Percentiles rank a stretch among this genome's conserved stretches.
Conservation (phyloP, 805 yeast species). For the Metahyphopichia silvanorum region DNA sequence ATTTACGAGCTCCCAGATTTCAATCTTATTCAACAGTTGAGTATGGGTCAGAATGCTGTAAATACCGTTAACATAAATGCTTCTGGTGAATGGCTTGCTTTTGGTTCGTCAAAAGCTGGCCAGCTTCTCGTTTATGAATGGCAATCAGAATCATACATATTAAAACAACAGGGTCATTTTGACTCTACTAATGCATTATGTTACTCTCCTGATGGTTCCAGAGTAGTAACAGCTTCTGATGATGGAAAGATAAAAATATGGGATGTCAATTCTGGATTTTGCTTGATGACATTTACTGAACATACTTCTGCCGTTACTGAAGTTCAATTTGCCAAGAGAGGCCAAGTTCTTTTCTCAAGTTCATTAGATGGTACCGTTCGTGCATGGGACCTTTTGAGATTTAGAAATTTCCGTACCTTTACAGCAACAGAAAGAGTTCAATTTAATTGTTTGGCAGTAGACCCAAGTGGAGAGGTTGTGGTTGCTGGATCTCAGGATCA, state of each 20-base stretch:
- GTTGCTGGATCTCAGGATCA: slow-evolving; percentile 92
- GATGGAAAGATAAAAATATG: slow-evolving; percentile 97
- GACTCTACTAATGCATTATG: slow-evolving; percentile 81
- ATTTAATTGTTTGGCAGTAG: slow-evolving; percentile 86
- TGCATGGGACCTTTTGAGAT: slow-evolving; percentile 94
- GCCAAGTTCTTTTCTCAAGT: slow-evolving; percentile 87
- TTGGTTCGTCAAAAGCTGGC: slow-evolving; percentile 89
- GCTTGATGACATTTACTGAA: slow-evolving; percentile 87
- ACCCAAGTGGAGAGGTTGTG: slow-evolving; percentile 95
- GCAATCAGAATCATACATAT: slow-evolving; percentile 94
- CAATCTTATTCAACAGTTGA: slow-evolving; percentile 75
- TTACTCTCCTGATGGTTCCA: slow-evolving; percentile 93
- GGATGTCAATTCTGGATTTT: slow-evolving; percentile 92
- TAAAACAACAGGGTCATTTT: slow-evolving; percentile 96
- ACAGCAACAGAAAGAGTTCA: slow-evolving; percentile 88
- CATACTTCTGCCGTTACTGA: slow-evolving; percentile 88
- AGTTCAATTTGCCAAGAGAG: slow-evolving; percentile 81
- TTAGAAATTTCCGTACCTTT: slow-evolving; percentile 90
- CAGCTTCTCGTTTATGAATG: slow-evolving; percentile 96
- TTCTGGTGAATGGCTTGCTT: slow-evolving; percentile 95
- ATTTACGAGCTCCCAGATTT: slow-evolving; percentile 84
- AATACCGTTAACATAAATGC: slow-evolving; percentile 76
- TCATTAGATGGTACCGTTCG: slow-evolving; percentile 95
- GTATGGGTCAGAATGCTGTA: slow-evolving; percentile 89
- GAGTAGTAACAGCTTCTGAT: slow-evolving; percentile 90